These are phyloP conservation scores for Vigna nakashimae DNA, from an alignment of 306 rosid species.

Conservation along the genomic window DNA sequence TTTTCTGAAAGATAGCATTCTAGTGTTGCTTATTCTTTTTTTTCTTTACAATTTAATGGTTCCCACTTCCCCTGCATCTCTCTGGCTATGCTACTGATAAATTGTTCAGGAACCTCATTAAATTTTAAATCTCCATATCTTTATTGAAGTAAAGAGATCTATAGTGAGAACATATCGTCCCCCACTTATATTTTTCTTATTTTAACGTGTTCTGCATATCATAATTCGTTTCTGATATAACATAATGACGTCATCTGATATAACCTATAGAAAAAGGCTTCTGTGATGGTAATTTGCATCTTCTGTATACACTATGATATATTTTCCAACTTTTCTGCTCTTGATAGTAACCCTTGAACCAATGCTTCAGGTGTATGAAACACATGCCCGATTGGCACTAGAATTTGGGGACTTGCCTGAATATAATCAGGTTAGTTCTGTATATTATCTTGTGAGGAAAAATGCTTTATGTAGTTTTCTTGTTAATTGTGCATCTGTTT, in stretches of 20 bases:
- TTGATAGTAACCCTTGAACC: conserved; percentile 31
- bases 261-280: conserved; percentile 11
- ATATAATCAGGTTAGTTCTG: conserved; percentile 81
- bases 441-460: conserved; percentile 19
- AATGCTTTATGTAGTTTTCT: conserved; percentile 9
- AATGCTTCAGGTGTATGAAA: conserved; percentile 85
- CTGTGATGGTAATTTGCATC: background rate
- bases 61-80: conserved; percentile 44
- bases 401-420: conserved; percentile 97
- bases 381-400: conserved; percentile 90
- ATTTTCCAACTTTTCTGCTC: conserved; percentile 22
- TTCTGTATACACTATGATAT: background rate
- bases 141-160: background rate
- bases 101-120: background rate
- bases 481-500: conserved; percentile 20
- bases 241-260: background rate
- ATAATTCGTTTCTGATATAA: conserved; percentile 17
- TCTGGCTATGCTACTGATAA: conserved; percentile 24
- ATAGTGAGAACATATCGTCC: background rate
- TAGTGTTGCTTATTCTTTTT: conserved; percentile 9
- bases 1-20: conserved; percentile 30
- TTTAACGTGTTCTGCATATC: background rate
- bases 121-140: conserved; percentile 3
- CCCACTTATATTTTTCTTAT: conserved; percentile 1
- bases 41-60: conserved; percentile 49